Conservation (phyloP, 2,329 filamentous ascomycete genomes). For the Phialemoniopsis sp. region DNA sequence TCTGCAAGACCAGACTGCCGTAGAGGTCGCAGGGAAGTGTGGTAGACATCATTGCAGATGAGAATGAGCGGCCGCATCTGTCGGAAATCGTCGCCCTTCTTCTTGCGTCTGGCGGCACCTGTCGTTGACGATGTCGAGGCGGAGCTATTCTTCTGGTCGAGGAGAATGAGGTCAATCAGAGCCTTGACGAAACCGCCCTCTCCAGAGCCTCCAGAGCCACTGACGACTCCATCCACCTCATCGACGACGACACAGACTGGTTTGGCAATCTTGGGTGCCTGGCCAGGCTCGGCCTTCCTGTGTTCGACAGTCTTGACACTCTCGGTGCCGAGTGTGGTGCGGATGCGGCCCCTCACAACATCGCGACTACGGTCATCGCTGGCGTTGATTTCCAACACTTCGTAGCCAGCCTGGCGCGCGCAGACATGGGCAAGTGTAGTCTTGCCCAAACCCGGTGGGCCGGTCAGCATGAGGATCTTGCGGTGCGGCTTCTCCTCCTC, state of each 20-base stretch:
- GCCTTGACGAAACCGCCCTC: conserved; percentile 96
- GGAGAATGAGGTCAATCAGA: conserved; percentile 80
- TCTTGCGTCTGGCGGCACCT: conserved; percentile 36
- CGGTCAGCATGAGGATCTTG: conserved; percentile 87
- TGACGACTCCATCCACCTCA: conserved; percentile 91
- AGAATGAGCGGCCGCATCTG: conserved; percentile 85
- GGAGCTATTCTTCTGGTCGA: conserved; percentile 76
- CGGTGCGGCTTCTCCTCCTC: conserved; percentile 74
- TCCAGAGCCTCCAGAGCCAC: conserved; percentile 70
- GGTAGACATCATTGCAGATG: conserved; percentile 97
- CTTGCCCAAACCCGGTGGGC: conserved; percentile 90
- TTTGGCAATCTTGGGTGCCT: conserved; percentile 66
- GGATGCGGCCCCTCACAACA: conserved; percentile 79
- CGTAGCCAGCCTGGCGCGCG: conserved; percentile 90
- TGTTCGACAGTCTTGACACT: conserved; percentile 33
- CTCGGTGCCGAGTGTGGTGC: too few species aligned
- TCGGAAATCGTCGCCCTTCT: conserved; percentile 81
- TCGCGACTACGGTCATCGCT: conserved; percentile 89
- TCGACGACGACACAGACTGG: conserved; percentile 94
- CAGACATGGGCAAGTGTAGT: conserved; percentile 96
- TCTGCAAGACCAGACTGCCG: conserved; percentile 84
- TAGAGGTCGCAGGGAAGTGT: conserved; percentile 79
- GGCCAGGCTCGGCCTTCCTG: conserved; percentile 42
- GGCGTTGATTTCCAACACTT: conserved; percentile 95
- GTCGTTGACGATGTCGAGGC: conserved; percentile 15